Percentiles rank a stretch among this genome's conserved stretches.
phyloP scores from a whole-genome alignment of 176 grass and related monocot species.

The Triticum monococcum region DNA sequence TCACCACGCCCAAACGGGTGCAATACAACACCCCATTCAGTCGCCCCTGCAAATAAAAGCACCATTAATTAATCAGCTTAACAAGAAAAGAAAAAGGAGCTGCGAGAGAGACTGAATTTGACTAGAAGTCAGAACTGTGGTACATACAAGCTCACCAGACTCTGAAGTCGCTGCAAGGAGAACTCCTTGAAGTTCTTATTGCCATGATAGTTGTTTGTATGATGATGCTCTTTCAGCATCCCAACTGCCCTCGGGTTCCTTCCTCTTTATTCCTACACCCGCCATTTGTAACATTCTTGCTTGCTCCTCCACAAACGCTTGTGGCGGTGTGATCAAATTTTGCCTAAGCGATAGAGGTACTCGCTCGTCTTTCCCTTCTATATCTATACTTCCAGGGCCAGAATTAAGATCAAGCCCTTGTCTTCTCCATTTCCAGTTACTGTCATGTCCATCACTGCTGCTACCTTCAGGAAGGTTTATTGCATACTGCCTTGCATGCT shows the following conservation, averaged over 20 bases:
- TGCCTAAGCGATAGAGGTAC: conserved; percentile 42
- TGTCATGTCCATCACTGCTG: conserved; percentile 52
- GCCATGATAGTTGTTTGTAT: conserved; percentile 68
- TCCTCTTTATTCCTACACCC: conserved; percentile 66
- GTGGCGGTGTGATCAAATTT: conserved; percentile 50
- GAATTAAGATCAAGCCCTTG: conserved; percentile 83
- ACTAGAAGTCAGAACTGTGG: neutral
- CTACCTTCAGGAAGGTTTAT: conserved; percentile 75
- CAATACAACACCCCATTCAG: conserved; percentile 23
- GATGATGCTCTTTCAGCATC: conserved; percentile 65
- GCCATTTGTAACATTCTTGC: conserved; percentile 55
- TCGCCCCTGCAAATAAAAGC: conserved; percentile 43
- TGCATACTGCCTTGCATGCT: conserved; percentile 63
- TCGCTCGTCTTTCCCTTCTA: conserved; percentile 62
- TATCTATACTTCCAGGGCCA: conserved; percentile 60
- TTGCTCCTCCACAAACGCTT: conserved; percentile 66
- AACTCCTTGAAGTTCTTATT: conserved; percentile 37
- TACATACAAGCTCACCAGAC: conserved; percentile 49
- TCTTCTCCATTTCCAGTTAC: conserved; percentile 56
- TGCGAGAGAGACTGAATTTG: neutral
- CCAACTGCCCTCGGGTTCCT: conserved; percentile 82
- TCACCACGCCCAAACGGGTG: conserved; percentile 14
- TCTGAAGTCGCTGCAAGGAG: conserved; percentile 14
- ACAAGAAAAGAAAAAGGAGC: neutral
- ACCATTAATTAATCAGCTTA: conserved; percentile 10